Evolutionary conservation across 2,329 filamentous ascomycete species (phyloP).

Genomic region (Arthrobotrys sphaeroides): DNA sequence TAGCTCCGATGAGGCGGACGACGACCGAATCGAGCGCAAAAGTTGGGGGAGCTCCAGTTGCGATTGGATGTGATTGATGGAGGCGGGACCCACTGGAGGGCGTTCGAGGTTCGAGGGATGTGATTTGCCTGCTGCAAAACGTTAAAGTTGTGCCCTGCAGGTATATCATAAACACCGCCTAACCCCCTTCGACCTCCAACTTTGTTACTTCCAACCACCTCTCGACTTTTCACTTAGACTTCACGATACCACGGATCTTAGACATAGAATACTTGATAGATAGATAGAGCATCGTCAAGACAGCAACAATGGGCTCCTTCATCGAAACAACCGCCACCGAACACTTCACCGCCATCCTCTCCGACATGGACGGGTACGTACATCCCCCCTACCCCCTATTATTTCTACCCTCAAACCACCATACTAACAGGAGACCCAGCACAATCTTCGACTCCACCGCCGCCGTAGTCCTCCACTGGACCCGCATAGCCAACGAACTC

Average conservation of each 20-base stretch:
- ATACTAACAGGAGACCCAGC: background rate
- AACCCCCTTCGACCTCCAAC: background rate
- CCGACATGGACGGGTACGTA: slow-evolving; percentile 50
- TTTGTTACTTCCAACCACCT: background rate
- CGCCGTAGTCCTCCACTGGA: slow-evolving; percentile 81
- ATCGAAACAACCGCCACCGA: slow-evolving; percentile 18
- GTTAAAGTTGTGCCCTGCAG: no score
- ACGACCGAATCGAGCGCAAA: background rate
- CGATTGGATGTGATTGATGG: background rate
- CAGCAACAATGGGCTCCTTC: slow-evolving; percentile 19
- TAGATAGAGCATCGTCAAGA: background rate
- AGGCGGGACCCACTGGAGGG: background rate
- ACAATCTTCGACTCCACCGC: slow-evolving; percentile 77
- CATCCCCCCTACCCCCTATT: background rate
- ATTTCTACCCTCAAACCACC: background rate
- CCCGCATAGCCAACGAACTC: slow-evolving; percentile 80
- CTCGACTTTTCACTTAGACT: background rate
- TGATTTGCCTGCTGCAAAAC: background rate
- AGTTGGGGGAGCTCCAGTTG: slow-evolving; percentile 3
- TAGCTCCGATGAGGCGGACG: slow-evolving; percentile 8
- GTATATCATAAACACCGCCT: no score
- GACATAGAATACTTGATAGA: background rate
- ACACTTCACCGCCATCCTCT: slow-evolving; percentile 51
- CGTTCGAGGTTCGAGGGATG: background rate
- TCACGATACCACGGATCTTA: background rate